Evolutionary conservation across 306 rosid species (phyloP).

Genomic region (Citrullus mucosospermus): DNA sequence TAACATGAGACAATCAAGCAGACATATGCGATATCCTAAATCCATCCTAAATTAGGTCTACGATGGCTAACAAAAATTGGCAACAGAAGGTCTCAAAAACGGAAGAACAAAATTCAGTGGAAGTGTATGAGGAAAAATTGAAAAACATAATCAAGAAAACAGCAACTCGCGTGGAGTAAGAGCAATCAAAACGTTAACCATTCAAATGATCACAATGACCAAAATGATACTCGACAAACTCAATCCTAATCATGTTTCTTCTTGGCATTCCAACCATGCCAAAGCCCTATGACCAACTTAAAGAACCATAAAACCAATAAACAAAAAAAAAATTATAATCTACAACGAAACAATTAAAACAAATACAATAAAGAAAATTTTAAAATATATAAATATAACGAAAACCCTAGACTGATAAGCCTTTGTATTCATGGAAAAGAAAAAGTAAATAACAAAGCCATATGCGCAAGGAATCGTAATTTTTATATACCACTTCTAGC

Average conservation of each 20-base stretch:
- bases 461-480: neutral
- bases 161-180: neutral
- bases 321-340: neutral
- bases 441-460: neutral
- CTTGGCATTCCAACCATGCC: neutral
- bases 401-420: constrained; percentile 9
- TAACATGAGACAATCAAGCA: neutral
- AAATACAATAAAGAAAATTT: neutral
- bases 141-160: neutral
- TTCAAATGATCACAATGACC: neutral
- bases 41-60: neutral
- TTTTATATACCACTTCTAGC: constrained; percentile 73
- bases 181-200: neutral
- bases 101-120: neutral
- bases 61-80: neutral
- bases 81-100: neutral
- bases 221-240: neutral
- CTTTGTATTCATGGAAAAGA: neutral
- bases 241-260: neutral
- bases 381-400: neutral
- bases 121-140: neutral
- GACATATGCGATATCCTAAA: neutral
- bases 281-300: neutral
- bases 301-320: neutral
- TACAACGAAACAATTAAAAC: neutral